Conservation (phyloP, 192 early-diverging fungal species). For the Coemansia sp. region DNA sequence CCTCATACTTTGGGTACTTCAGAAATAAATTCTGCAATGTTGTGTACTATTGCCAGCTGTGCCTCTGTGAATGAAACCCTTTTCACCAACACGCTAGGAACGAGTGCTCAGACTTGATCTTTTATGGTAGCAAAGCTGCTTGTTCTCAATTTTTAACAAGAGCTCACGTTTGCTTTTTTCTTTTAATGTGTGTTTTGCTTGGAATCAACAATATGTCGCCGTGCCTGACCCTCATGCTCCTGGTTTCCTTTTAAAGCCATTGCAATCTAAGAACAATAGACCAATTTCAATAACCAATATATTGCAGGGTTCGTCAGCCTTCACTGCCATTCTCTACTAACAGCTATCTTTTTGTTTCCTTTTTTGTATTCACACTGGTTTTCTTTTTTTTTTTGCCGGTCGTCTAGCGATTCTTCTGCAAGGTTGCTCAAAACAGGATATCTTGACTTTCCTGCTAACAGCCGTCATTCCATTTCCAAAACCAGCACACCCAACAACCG, state of each 20-base stretch:
- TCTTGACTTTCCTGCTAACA: not conserved
- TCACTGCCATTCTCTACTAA: slow-evolving; percentile 2
- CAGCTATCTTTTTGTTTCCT: slow-evolving; percentile 1
- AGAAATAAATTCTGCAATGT: not conserved
- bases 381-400: slow-evolving; percentile 6
- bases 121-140: not conserved
- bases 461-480: not conserved
- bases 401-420: not conserved
- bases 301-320: slow-evolving; percentile 12
- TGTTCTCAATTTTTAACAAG: not conserved
- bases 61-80: not conserved
- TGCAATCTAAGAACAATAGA: not conserved
- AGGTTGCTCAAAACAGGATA: not conserved
- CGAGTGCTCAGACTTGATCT: not conserved
- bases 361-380: slow-evolving; percentile 3
- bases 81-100: not conserved
- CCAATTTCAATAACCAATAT: slow-evolving; percentile 1
- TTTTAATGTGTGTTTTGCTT: not conserved
- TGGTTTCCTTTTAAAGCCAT: slow-evolving; percentile 4
- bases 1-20: not conserved
- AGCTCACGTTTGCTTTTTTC: not conserved
- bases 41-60: not conserved
- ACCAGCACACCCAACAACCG: not conserved
- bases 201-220: not conserved
- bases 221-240: not conserved